These are phyloP conservation scores for Trichosporon ovoides DNA, from an alignment of 1,284 basidiomycete species.

Conservation along the genomic window DNA sequence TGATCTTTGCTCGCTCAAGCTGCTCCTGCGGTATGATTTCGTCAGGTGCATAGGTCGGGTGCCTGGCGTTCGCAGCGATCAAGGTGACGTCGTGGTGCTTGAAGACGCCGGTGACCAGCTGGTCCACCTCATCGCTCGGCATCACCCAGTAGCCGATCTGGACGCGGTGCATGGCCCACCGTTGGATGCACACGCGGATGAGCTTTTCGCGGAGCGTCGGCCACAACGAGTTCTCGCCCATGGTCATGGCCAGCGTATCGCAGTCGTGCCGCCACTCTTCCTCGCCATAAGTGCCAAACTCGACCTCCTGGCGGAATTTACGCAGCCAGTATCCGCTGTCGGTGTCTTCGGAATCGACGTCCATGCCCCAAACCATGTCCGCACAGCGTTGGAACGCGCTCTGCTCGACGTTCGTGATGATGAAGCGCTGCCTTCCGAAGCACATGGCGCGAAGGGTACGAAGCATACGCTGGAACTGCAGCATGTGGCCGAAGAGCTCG, in stretches of 20 bases:
- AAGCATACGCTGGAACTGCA: slow-evolving; percentile 17
- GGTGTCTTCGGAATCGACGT: slow-evolving; percentile 1
- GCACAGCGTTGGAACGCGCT: background rate
- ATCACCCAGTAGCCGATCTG: slow-evolving; percentile 30
- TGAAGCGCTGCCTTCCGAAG: background rate
- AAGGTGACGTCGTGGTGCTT: slow-evolving; percentile 7
- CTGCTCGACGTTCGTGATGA: background rate
- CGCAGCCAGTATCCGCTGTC: background rate
- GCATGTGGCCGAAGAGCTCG: slow-evolving; percentile 17
- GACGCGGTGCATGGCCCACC: slow-evolving; percentile 25
- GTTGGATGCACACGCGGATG: slow-evolving; percentile 17
- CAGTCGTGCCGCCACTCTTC: slow-evolving; percentile 7
- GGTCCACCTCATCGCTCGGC: slow-evolving; percentile 30
- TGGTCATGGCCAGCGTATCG: background rate
- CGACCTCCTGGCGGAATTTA: slow-evolving; percentile 9
- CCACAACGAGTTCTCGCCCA: background rate
- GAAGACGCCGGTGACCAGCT: slow-evolving; percentile 8
- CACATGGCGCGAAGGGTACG: background rate
- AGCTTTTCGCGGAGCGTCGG: slow-evolving; percentile 15
- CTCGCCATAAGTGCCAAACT: slow-evolving; percentile 8
- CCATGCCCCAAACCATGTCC: slow-evolving; percentile 6
- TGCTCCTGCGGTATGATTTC: background rate
- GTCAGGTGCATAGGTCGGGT: background rate
- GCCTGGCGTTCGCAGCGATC: background rate
- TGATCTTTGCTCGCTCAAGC: background rate